phyloP scores from a whole-genome alignment of 257 asterid genomes.

The Euphrasia confusa region DNA sequence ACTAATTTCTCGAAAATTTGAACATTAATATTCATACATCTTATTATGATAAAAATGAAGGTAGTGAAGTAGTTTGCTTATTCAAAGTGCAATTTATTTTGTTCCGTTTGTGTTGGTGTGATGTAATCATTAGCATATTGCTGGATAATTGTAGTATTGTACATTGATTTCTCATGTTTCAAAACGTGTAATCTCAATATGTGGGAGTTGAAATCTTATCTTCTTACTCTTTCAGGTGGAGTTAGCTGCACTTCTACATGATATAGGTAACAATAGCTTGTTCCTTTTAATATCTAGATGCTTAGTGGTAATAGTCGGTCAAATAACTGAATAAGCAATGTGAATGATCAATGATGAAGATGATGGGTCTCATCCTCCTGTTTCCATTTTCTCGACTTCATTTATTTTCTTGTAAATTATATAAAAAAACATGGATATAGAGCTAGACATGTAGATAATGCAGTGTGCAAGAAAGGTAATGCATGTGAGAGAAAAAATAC shows the following conservation, averaged over 20 bases:
- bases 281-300: neutral
- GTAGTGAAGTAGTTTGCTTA: neutral
- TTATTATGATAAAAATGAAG: neutral
- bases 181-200: neutral
- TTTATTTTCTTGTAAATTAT: slow-evolving; percentile 3
- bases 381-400: slow-evolving; percentile 2
- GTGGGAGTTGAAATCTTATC: slow-evolving; percentile 19
- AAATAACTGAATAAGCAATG: neutral
- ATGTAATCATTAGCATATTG: neutral
- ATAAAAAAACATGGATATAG: neutral
- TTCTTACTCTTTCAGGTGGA: slow-evolving; percentile 58
- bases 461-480: too few species aligned
- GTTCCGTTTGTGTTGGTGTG: neutral
- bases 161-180: slow-evolving; percentile 16
- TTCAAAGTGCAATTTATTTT: neutral
- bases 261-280: slow-evolving; percentile 49
- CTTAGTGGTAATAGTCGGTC: neutral
- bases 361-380: neutral
- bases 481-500: too few species aligned
- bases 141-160: neutral
- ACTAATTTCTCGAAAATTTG: too few species aligned
- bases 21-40: too few species aligned
- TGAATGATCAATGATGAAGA: neutral
- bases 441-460: neutral
- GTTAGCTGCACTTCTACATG: slow-evolving; percentile 95